A percentile compares a stretch with the other conserved stretches of the same genome.
phyloP scores from a whole-genome alignment of 2,329 filamentous ascomycete species.

The Xylaria sp. region DNA sequence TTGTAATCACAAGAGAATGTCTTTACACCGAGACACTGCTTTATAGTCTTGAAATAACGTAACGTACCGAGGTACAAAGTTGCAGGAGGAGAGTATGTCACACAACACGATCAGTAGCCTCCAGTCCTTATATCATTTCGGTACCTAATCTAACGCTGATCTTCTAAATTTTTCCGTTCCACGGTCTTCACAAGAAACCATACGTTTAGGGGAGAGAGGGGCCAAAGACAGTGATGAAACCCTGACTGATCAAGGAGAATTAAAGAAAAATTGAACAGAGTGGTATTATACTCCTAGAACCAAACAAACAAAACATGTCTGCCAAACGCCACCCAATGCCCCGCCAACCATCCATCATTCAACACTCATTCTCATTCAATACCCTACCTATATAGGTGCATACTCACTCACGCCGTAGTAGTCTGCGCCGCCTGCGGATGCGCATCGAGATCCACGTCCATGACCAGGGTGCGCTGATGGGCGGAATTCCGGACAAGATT shows the following conservation, averaged over 20 bases:
- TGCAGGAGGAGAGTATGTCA: background rate
- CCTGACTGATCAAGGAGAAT: background rate
- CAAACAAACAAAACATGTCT: conserved; percentile 6
- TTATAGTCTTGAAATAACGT: background rate
- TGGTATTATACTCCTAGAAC: conserved; percentile 34
- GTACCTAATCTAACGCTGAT: background rate
- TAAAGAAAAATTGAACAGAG: conserved; percentile 23
- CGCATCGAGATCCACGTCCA: conserved; percentile 65
- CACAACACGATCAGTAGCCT: background rate
- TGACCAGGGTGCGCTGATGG: conserved; percentile 61
- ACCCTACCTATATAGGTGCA: background rate
- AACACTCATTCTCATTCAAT: background rate
- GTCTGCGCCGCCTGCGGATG: conserved; percentile 53
- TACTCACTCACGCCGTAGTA: conserved; percentile 11
- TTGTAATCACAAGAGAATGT: background rate
- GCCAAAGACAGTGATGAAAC: background rate
- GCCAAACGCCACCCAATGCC: conserved; percentile 34
- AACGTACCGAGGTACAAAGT: background rate
- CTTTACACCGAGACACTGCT: background rate
- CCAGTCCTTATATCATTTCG: background rate
- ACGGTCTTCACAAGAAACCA: background rate
- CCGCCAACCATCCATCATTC: conserved; percentile 14
- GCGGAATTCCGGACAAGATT: conserved; percentile 78
- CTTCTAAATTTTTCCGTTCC: background rate
- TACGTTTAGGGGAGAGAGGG: background rate